Evolutionary conservation across 139 green algal genomes (phyloP).

Genomic region (Pleodorina starrii): DNA sequence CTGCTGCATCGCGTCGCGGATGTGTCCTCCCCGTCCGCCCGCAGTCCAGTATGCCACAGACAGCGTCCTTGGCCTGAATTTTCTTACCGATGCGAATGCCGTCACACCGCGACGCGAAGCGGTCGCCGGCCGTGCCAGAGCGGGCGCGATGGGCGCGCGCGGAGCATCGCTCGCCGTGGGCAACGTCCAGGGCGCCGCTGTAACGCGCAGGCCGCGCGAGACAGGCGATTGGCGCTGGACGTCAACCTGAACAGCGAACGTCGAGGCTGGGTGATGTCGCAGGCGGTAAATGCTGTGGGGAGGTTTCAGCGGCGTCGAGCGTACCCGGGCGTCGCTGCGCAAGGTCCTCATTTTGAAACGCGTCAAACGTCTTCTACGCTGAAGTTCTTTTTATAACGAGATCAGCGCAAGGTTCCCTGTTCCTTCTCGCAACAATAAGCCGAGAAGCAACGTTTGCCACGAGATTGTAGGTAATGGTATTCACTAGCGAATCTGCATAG

Average conservation of each 20-base stretch:
- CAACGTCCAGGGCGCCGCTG: neutral
- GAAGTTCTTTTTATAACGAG: too few relatives aligned
- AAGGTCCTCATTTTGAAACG: neutral
- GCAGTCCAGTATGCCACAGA: too few relatives aligned
- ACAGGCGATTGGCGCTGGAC: neutral
- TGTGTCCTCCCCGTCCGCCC: too few relatives aligned
- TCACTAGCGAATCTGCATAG: too few relatives aligned
- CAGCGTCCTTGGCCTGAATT: too few relatives aligned
- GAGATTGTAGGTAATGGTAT: too few relatives aligned
- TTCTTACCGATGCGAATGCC: neutral
- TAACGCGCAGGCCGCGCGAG: neutral
- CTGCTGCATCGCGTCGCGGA: too few relatives aligned
- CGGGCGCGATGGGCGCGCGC: neutral
- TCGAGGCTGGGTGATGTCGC: neutral
- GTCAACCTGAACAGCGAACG: neutral
- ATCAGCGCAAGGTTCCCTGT: too few relatives aligned
- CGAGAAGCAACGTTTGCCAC: too few relatives aligned
- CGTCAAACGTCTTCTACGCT: too few relatives aligned
- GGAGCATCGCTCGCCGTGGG: neutral
- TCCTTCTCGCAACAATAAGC: too few relatives aligned
- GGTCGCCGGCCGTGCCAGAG: neutral
- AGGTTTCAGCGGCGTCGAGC: too few relatives aligned
- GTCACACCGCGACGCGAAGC: neutral
- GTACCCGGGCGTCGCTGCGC: neutral
- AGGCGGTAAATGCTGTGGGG: neutral